Conservation (phyloP, 1,284 basidiomycete species). For the Ceratobasidium sp. region DNA sequence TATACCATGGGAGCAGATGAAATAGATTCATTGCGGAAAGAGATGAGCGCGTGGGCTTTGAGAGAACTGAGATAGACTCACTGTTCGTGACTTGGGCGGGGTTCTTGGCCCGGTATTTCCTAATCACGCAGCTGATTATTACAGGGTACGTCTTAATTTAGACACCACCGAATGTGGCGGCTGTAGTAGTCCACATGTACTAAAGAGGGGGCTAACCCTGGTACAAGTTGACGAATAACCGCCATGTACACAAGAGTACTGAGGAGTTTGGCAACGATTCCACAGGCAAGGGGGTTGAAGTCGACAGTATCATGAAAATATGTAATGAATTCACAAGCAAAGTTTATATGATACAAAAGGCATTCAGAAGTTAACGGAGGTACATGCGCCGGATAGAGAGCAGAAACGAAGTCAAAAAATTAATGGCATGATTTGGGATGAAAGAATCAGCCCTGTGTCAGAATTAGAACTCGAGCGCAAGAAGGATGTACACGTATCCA, state of each 20-base stretch:
- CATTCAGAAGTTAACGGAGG: too few species aligned
- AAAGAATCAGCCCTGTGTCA: background rate
- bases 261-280: too few species aligned
- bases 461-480: background rate
- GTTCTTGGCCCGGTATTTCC: conserved; percentile 8
- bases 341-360: background rate
- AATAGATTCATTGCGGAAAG: background rate
- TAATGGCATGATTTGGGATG: background rate
- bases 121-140: too few species aligned
- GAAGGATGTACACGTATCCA: background rate
- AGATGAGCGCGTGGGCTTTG: background rate
- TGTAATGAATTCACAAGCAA: background rate
- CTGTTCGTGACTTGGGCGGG: background rate
- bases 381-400: background rate
- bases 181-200: too few species aligned
- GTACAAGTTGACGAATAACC: too few species aligned
- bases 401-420: background rate
- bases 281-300: background rate
- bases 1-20: background rate
- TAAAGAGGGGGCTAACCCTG: too few species aligned
- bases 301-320: background rate
- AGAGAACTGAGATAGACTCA: background rate
- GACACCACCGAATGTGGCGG: too few species aligned
- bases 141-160: too few species aligned
- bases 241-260: too few species aligned